A percentile compares a stretch with the other conserved stretches of the same genome.
Evolutionary conservation across 805 yeast species (phyloP).

Genomic region (Candida tibetensis): DNA sequence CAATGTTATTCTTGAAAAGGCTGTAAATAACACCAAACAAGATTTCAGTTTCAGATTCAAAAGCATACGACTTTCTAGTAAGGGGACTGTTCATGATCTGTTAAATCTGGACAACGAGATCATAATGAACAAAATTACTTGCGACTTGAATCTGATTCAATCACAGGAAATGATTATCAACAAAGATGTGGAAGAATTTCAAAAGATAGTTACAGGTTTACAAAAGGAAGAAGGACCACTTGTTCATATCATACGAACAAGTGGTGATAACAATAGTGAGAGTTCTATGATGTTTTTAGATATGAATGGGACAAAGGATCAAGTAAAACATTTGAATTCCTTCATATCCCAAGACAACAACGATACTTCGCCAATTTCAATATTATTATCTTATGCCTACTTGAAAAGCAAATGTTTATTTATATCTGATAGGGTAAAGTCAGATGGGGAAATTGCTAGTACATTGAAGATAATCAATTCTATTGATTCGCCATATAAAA

Average conservation of each 20-base stretch:
- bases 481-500: constrained; percentile 15
- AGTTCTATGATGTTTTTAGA: constrained; percentile 16
- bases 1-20: constrained; percentile 6
- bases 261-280: constrained; percentile 6
- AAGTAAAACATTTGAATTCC: constrained; percentile 3
- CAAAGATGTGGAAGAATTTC: constrained; percentile 8
- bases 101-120: constrained; percentile 7
- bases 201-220: not conserved
- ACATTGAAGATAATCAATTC: constrained; percentile 12
- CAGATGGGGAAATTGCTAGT: constrained; percentile 14
- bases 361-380: not conserved
- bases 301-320: constrained; percentile 7
- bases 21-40: constrained; percentile 2
- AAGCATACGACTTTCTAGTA: constrained; percentile 6
- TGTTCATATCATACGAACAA: constrained; percentile 6
- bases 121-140: not conserved
- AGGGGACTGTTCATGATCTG: constrained; percentile 8
- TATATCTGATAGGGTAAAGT: constrained; percentile 19
- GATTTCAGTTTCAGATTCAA: constrained; percentile 9
- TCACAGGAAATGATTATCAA: constrained; percentile 19
- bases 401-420: constrained; percentile 35
- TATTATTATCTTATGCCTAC: constrained; percentile 9
- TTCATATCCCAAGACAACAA: not conserved
- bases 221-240: not conserved
- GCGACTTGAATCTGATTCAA: constrained; percentile 2